Evolutionary conservation across 2,329 filamentous ascomycete genomes (phyloP).

Genomic region (Paraphaeosphaeria minitans): DNA sequence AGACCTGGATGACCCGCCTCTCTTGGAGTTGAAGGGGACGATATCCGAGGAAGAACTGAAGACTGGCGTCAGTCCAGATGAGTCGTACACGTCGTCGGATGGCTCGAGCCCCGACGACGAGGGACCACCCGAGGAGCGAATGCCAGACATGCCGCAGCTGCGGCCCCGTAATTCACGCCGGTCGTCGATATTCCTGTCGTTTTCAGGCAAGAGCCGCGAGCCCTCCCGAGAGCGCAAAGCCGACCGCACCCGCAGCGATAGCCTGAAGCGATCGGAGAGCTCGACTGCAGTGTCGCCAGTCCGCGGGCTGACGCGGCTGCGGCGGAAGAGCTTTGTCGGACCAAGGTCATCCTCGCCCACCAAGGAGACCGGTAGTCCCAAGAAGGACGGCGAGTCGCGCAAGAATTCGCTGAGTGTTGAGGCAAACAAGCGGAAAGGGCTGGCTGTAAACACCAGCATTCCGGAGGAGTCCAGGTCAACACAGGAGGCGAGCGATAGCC

Average conservation of each 20-base stretch:
- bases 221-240: constrained; percentile 37
- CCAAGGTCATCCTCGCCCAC: constrained; percentile 30
- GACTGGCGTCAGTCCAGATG: constrained; percentile 35
- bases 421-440: constrained; percentile 32
- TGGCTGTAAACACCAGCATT: constrained; percentile 33
- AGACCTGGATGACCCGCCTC: constrained; percentile 37
- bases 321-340: constrained; percentile 45
- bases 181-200: constrained; percentile 43
- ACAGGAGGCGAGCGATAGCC: constrained; percentile 22
- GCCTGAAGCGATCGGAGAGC: constrained; percentile 31
- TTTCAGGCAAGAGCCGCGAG: constrained; percentile 43
- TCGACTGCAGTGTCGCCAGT: constrained; percentile 32
- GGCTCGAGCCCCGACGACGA: constrained; percentile 52
- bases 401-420: constrained; percentile 27
- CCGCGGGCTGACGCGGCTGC: constrained; percentile 40
- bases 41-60: constrained; percentile 42
- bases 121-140: constrained; percentile 30
- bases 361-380: constrained; percentile 19
- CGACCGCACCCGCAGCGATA: constrained; percentile 34
- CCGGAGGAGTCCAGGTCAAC: constrained; percentile 34
- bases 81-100: constrained; percentile 49
- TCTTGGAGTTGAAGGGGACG: constrained; percentile 35
- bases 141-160: constrained; percentile 37
- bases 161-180: constrained; percentile 42
- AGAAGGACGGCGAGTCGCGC: constrained; percentile 18